Evolutionary conservation across 345 rosid species (phyloP).

Genomic region (Reutealis trisperma): DNA sequence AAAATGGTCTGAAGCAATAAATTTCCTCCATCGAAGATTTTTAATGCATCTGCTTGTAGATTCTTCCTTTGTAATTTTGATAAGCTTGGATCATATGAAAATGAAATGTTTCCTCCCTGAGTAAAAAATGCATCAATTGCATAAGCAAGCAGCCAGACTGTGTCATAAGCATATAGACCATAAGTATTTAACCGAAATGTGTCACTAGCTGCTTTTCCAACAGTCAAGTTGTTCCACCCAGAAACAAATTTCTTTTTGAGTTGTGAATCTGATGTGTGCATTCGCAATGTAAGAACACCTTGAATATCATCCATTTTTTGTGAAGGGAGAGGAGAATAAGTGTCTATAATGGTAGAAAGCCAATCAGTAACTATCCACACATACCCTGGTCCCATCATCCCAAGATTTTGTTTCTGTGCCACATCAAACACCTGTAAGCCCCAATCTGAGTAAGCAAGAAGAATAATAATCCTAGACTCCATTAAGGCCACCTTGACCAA

Average conservation of each 20-base stretch:
- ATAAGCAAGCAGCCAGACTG: slow-evolving; percentile 81
- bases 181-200: slow-evolving; percentile 55
- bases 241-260: slow-evolving; percentile 58
- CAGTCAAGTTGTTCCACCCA: slow-evolving; percentile 66
- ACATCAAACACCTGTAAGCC: slow-evolving; percentile 56
- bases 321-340: slow-evolving; percentile 44
- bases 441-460: slow-evolving; percentile 51
- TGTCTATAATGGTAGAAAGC: slow-evolving; percentile 28
- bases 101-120: slow-evolving; percentile 65
- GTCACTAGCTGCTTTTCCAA: slow-evolving; percentile 5
- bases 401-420: slow-evolving; percentile 19
- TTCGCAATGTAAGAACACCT: slow-evolving; percentile 71
- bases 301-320: slow-evolving; percentile 50
- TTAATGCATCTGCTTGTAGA: slow-evolving; percentile 69
- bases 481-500: slow-evolving; percentile 65
- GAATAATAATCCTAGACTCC: slow-evolving; percentile 74
- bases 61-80: slow-evolving; percentile 38
- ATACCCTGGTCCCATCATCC: slow-evolving; percentile 26
- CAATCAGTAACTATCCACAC: slow-evolving; percentile 35
- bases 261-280: slow-evolving; percentile 62
- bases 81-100: slow-evolving; percentile 51
- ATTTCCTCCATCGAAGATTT: slow-evolving; percentile 62
- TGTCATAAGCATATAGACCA: slow-evolving; percentile 82
- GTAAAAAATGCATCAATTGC: slow-evolving; percentile 62
- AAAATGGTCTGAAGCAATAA: slow-evolving; percentile 57